A percentile compares a stretch with the other conserved stretches of the same genome.
These are phyloP conservation scores for Eutrema salsugineum DNA, from an alignment of 441 rosid species.

Conservation along the genomic window DNA sequence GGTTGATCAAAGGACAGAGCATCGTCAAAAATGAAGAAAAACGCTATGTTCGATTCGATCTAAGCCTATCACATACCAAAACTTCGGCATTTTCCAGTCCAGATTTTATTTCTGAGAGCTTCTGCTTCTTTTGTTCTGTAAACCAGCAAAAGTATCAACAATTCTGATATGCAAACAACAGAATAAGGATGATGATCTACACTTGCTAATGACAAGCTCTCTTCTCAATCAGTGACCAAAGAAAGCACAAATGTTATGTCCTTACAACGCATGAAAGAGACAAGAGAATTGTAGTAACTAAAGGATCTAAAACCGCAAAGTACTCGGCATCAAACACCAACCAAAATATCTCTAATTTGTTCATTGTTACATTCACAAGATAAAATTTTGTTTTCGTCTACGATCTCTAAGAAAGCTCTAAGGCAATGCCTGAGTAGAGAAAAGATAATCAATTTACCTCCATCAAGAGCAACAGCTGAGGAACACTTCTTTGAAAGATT, in stretches of 20 bases:
- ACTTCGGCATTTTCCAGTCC: slow-evolving; percentile 84
- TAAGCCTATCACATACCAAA: slow-evolving; percentile 44
- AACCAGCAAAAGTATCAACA: neutral
- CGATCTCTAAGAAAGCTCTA: neutral
- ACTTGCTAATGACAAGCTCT: neutral
- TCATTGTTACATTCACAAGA: neutral
- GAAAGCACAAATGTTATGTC: neutral
- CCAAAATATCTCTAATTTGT: neutral
- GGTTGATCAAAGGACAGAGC: neutral
- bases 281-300: neutral
- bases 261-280: neutral
- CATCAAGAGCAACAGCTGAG: slow-evolving; percentile 48
- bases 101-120: slow-evolving; percentile 59
- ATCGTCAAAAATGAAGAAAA: neutral
- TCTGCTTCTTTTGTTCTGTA: slow-evolving; percentile 94
- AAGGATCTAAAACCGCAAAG: neutral
- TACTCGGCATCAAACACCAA: neutral
- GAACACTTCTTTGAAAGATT: slow-evolving; percentile 69
- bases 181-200: neutral
- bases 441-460: slow-evolving; percentile 47
- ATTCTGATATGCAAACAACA: neutral
- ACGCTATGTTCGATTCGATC: neutral
- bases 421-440: neutral
- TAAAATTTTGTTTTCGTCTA: neutral
- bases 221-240: neutral